Percentiles rank a stretch among this genome's conserved stretches.
Evolutionary conservation across 2,329 filamentous ascomycete species (phyloP).

Genomic region (Raffaelea albimanens): DNA sequence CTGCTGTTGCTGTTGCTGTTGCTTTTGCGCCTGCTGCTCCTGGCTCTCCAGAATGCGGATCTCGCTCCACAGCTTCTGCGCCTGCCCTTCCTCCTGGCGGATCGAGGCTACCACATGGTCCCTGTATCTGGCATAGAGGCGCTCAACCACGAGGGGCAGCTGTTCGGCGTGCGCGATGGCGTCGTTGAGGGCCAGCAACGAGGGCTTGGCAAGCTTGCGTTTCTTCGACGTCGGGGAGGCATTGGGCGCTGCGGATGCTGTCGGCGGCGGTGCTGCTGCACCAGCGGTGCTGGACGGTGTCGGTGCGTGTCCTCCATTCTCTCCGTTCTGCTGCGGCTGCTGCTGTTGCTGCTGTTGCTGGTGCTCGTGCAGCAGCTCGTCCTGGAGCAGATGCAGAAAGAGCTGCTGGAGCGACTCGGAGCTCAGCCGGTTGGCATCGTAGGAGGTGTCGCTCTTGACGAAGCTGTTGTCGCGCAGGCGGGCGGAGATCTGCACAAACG

Average conservation of each 20-base stretch:
- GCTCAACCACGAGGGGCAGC: conserved; percentile 60
- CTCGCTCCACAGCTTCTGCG: conserved; percentile 55
- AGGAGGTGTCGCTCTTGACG: conserved; percentile 59
- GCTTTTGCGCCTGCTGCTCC: conserved; percentile 16
- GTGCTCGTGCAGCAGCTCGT: conserved; percentile 54
- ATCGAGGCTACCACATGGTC: conserved; percentile 62
- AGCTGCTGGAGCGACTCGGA: conserved; percentile 71
- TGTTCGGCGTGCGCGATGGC: conserved; percentile 56
- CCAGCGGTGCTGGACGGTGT: not conserved
- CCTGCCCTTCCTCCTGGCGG: conserved; percentile 61
- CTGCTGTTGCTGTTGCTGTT: not conserved
- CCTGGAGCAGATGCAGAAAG: conserved; percentile 66
- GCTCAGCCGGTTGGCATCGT: conserved; percentile 64
- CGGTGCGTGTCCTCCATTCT: conserved; percentile 8
- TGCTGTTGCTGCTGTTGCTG: conserved; percentile 24
- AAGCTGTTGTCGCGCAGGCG: conserved; percentile 64
- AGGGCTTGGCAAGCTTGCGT: conserved; percentile 61
- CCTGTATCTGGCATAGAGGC: conserved; percentile 67
- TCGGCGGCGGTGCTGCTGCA: not conserved
- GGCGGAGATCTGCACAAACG: conserved; percentile 32
- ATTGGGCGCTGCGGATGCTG: conserved; percentile 28
- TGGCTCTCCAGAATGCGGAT: conserved; percentile 54
- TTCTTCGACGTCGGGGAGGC: conserved; percentile 49
- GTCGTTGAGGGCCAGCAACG: conserved; percentile 56
- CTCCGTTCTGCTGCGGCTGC: conserved; percentile 6